Evolutionary conservation across 129 eudicot species (phyloP).

Genomic region (Rutidosis leptorrhynchoides): DNA sequence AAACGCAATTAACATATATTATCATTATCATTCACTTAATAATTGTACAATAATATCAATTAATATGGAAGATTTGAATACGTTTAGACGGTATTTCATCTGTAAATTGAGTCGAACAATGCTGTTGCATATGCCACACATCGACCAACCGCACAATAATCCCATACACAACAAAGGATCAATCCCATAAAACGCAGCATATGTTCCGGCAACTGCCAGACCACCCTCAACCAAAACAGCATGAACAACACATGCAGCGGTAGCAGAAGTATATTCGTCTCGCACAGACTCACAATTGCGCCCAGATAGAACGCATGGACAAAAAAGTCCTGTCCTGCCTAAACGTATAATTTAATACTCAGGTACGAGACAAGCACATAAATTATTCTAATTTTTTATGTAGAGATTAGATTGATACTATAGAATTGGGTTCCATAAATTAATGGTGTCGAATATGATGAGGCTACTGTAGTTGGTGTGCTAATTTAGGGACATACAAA

Average conservation of each 20-base stretch:
- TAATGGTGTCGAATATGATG: constrained; percentile 30
- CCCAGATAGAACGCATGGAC: constrained; percentile 93
- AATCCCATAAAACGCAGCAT: constrained; percentile 61
- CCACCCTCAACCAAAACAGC: constrained; percentile 91
- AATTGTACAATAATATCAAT: too few species aligned
- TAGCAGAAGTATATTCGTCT: constrained; percentile 83
- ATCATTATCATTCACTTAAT: not conserved
- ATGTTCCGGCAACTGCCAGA: constrained; percentile 68
- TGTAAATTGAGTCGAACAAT: constrained; percentile 64
- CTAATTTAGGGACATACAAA: constrained; percentile 42
- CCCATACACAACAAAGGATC: constrained; percentile 89
- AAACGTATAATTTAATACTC: not conserved
- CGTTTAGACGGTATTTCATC: constrained; percentile 95
- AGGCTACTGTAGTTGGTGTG: constrained; percentile 41
- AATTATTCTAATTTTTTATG: too few species aligned
- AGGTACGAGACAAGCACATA: not conserved
- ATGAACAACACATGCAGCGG: constrained; percentile 80
- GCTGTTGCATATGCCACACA: constrained; percentile 89
- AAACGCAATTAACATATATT: not conserved
- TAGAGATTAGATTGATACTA: not conserved
- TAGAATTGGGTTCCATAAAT: not conserved
- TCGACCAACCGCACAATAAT: constrained; percentile 87
- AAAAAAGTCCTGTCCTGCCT: constrained; percentile 91
- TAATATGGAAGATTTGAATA: constrained; percentile 23
- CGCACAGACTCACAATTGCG: constrained; percentile 71